Conservation (phyloP, 495 filamentous ascomycete species). For the Podospora sp. region DNA sequence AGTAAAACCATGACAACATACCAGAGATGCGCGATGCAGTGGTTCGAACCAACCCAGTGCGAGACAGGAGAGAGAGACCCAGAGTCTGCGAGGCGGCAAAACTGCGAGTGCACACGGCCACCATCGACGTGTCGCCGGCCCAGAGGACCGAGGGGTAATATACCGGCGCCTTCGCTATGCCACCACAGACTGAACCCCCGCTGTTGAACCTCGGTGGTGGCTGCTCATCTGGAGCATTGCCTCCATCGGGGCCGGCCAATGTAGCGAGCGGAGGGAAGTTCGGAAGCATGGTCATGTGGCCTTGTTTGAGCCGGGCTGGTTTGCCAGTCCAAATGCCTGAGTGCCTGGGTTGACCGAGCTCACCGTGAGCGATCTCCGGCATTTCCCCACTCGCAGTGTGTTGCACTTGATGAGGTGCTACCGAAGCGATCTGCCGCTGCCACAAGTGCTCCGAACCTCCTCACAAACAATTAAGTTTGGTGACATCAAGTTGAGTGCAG, state of each 20-base stretch:
- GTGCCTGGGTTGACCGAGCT: background rate
- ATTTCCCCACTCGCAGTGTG: background rate
- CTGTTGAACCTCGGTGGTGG: background rate
- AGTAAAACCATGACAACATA: slow-evolving; percentile 9
- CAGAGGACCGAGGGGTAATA: background rate
- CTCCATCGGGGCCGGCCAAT: background rate
- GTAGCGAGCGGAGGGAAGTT: background rate
- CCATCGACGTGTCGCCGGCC: background rate
- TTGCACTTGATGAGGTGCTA: background rate
- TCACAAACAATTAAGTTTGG: background rate
- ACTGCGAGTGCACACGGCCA: background rate
- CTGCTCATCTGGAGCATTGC: background rate
- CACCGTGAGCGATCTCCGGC: background rate
- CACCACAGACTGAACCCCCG: background rate
- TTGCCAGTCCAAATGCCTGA: background rate
- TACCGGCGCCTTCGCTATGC: background rate
- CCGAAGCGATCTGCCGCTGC: background rate
- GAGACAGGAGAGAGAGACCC: background rate
- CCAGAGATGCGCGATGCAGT: background rate
- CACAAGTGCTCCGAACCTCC: background rate
- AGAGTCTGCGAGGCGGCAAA: background rate
- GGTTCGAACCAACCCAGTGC: background rate
- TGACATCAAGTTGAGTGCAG: background rate
- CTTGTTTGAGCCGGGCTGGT: background rate
- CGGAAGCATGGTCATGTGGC: background rate